phyloP scores from a whole-genome alignment of 2,329 filamentous ascomycete species.

The Hypoxylon sp. region DNA sequence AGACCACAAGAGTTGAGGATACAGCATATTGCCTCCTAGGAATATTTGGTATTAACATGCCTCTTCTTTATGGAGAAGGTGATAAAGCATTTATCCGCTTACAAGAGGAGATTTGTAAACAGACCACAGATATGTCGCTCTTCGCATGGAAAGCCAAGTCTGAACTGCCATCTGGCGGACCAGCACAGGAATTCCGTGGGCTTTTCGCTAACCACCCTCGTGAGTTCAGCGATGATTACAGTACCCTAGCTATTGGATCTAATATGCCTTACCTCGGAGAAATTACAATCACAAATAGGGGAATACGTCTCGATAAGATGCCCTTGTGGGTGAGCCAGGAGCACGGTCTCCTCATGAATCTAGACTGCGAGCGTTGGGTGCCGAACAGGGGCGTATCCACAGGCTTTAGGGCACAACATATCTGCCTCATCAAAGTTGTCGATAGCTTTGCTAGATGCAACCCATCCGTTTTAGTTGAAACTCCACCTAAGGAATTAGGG shows the following conservation, averaged over 20 bases:
- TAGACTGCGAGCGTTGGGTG: too few species aligned
- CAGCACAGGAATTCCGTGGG: neutral
- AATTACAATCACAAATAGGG: too few species aligned
- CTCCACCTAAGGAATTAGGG: neutral
- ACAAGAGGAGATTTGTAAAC: conserved; percentile 49
- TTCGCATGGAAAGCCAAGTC: conserved; percentile 14
- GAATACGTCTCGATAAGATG: too few species aligned
- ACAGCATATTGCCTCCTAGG: conserved; percentile 54
- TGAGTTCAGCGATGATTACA: neutral
- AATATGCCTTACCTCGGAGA: too few species aligned
- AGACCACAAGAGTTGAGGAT: conserved; percentile 50
- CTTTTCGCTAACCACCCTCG: too few species aligned
- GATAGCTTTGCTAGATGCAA: neutral
- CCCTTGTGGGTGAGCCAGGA: too few species aligned
- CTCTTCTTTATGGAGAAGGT: conserved; percentile 55
- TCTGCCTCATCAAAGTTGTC: neutral
- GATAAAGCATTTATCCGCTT: conserved; percentile 48
- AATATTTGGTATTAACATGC: conserved; percentile 54
- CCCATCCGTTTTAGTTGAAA: neutral
- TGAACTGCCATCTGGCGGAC: neutral
- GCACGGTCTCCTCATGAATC: too few species aligned
- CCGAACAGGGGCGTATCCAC: too few species aligned
- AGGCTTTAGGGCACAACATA: neutral
- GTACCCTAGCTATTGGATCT: too few species aligned
- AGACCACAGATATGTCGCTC: conserved; percentile 18